Evolutionary conservation across 441 rosid species (phyloP).

Genomic region (Croton laevigatus): DNA sequence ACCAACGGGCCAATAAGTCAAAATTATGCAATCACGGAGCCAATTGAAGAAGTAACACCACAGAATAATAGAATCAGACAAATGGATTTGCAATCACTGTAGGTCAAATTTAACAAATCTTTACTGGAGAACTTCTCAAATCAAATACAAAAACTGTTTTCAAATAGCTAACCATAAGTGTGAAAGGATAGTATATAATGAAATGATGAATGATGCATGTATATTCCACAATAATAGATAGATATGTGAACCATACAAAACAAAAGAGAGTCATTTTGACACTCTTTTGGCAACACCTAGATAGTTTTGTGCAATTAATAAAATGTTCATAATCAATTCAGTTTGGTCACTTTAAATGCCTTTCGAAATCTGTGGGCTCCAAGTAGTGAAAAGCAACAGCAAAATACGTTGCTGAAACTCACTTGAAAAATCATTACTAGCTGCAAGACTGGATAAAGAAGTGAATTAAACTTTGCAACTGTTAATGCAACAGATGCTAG

Average conservation of each 20-base stretch:
- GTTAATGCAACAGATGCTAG: too few species aligned
- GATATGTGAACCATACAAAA: neutral
- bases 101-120: neutral
- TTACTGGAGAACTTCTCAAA: neutral
- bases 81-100: neutral
- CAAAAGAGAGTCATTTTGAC: neutral
- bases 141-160: neutral
- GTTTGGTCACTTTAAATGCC: neutral
- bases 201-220: neutral
- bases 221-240: neutral
- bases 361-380: neutral
- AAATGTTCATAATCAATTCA: neutral
- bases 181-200: neutral
- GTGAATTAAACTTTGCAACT: too few species aligned
- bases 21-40: neutral
- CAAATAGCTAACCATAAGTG: neutral
- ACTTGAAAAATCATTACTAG: neutral
- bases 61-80: neutral
- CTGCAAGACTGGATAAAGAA: constrained; percentile 1
- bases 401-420: neutral
- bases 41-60: neutral
- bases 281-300: neutral
- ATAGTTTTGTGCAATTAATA: neutral
- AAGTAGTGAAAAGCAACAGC: neutral
- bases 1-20: neutral